Percentiles rank a stretch among this genome's conserved stretches.
Conservation (phyloP, 129 eudicot species). For the Heracleum sosnowskyi region DNA sequence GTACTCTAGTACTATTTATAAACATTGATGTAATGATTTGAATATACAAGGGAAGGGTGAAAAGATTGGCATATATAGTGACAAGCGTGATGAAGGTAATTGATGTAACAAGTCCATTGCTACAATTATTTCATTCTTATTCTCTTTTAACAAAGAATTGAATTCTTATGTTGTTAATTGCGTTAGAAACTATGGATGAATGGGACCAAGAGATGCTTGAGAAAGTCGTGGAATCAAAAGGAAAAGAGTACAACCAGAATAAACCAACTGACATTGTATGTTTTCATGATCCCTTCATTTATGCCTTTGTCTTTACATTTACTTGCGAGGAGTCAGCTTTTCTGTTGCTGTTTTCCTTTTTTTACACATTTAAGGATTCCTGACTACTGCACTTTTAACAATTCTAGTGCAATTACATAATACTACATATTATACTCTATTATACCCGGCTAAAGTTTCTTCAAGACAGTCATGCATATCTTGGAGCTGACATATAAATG, state of each 20-base stretch:
- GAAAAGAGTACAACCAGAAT: conserved; percentile 59
- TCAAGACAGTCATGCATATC: not conserved
- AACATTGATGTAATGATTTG: no score
- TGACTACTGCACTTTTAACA: not conserved
- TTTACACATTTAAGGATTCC: not conserved
- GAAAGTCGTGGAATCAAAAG: conserved; percentile 49
- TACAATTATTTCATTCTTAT: not conserved
- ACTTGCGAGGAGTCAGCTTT: not conserved
- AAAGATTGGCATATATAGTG: conserved; percentile 59
- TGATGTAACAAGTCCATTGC: not conserved
- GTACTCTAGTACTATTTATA: no score
- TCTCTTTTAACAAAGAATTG: not conserved
- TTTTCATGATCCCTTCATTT: conserved; percentile 1
- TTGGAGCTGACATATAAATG: not conserved
- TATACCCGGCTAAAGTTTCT: not conserved
- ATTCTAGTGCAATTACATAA: not conserved
- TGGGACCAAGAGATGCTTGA: conserved; percentile 62
- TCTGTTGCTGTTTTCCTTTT: not conserved
- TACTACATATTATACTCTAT: not conserved
- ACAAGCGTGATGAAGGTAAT: conserved; percentile 59
- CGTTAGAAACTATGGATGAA: conserved; percentile 55
- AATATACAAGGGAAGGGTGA: conserved; percentile 65
- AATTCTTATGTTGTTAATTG: not conserved
- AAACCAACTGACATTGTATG: conserved; percentile 64
- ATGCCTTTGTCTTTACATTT: not conserved